Base-by-base conservation (phyloP, 2,329 filamentous ascomycete genomes). In the Huntiella abstrusa region DNA sequence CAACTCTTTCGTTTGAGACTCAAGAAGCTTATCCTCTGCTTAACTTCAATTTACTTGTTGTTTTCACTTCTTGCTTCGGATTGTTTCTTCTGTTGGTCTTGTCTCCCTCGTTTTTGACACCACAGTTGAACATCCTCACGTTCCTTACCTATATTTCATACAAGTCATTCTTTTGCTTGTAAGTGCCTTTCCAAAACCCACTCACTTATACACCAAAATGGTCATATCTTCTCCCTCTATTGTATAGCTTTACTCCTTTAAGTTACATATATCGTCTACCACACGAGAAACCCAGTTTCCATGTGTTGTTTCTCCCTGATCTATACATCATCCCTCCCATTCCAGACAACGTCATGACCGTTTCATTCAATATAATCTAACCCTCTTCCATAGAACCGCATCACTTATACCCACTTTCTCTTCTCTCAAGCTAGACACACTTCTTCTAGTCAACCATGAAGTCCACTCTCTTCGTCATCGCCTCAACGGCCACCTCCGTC, bases 401-500 rank as follows among this genome's bases (percentile, higher is more conserved):
- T 36, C 22, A 35, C 28, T 28, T 15, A 38, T 17, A 37, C 16
- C 10, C 34, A 28, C 22, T 28, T 28, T 28, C 22, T 28, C 22
- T 43, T 35, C 15, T 38, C 17, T 19, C 17, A 28, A 10, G 10
- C 22, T 28, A 10, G 7, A 28, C 22, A 4, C 12, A 39, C n/a
- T 16, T 51, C 52, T 19, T 32, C 15, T 22, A 51, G 52, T 11
- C 41, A 10, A 43, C 32, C 41, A 63, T 64, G 61, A 54, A 61
- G 53, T 62, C 58, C 51, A 55, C 55, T 34, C 45, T 59, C 33
- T 39, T 57, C 50, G 53, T 57, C 51, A 52, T 62, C 41, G 55
- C 59, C 13, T 57, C 55, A 38, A 57, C 57, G 53, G 55, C 64
- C 28, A 52, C 38, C 15, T 13, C 62, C 16, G 69, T 67, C 41